phyloP scores from a whole-genome alignment of 768 basidiomycete species.

The Pleurotus eryngii region DNA sequence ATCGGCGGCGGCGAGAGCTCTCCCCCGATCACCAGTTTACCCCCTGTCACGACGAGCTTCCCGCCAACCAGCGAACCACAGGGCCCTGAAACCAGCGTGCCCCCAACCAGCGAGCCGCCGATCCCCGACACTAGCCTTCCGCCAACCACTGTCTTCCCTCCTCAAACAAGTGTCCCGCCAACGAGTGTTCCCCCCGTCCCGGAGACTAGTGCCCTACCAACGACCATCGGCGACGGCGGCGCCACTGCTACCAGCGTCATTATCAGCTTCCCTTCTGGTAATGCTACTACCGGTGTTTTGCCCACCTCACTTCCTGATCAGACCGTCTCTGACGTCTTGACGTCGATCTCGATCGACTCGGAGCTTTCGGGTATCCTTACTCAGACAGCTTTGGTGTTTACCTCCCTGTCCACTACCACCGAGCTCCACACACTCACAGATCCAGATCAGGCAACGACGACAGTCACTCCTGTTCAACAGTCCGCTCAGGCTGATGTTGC shows the following conservation, averaged over 20 bases:
- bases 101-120: background rate
- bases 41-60: slow-evolving; percentile 2
- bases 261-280: slow-evolving; percentile 2
- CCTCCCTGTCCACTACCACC: slow-evolving; percentile 29
- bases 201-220: background rate
- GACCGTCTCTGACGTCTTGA: slow-evolving; percentile 8
- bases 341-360: slow-evolving; percentile 29
- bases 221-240: background rate
- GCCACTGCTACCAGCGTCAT: slow-evolving; percentile 1
- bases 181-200: background rate
- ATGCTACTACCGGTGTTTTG: slow-evolving; percentile 8
- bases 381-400: slow-evolving; percentile 37
- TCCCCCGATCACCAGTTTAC: background rate
- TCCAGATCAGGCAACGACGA: slow-evolving; percentile 38
- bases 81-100: background rate
- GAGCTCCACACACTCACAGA: slow-evolving; percentile 29
- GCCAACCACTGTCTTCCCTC: background rate
- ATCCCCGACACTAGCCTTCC: background rate
- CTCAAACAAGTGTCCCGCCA: slow-evolving; percentile 5
- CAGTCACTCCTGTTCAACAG: slow-evolving; percentile 22
- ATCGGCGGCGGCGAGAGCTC: slow-evolving; percentile 6
- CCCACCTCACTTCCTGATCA: background rate
- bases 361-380: slow-evolving; percentile 43
- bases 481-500: slow-evolving; percentile 21
- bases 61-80: slow-evolving; percentile 5